Conservation (phyloP, 73 alveolate species). For the Tetrahymena elliotti region DNA sequence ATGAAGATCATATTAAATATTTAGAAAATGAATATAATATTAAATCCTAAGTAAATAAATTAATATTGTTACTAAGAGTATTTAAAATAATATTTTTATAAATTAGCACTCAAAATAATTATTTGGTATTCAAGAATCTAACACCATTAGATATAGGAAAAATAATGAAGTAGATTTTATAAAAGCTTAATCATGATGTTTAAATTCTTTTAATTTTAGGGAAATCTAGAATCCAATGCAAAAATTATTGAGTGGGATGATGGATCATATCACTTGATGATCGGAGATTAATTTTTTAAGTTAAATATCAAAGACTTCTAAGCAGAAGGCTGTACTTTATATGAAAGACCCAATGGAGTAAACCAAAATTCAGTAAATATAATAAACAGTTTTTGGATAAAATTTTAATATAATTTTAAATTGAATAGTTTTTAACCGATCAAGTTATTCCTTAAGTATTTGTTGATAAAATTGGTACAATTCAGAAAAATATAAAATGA, state of each 20-base stretch:
- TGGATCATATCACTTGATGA: not conserved
- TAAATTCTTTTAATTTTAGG: not conserved
- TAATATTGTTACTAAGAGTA: not conserved
- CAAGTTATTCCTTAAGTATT: not conserved
- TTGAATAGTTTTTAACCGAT: not conserved
- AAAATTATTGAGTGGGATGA: not conserved
- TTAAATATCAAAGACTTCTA: not conserved
- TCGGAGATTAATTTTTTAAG: not conserved
- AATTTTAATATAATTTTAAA: not conserved
- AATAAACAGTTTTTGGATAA: not conserved
- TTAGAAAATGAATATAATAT: not conserved
- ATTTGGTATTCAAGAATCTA: not conserved
- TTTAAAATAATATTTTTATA: not conserved
- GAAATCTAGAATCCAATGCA: not conserved
- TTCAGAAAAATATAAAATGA: not conserved
- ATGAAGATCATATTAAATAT: not conserved
- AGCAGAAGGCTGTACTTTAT: not conserved
- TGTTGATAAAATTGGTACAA: not conserved
- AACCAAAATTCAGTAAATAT: not conserved
- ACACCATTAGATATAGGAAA: not conserved
- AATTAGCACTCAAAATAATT: not conserved
- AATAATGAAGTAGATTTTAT: not conserved
- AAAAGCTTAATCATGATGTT: not conserved
- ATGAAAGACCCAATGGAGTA: not conserved
- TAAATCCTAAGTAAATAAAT: not conserved